Evolutionary conservation across 768 basidiomycete genomes (phyloP).

Genomic region (Asterophora parasitica): DNA sequence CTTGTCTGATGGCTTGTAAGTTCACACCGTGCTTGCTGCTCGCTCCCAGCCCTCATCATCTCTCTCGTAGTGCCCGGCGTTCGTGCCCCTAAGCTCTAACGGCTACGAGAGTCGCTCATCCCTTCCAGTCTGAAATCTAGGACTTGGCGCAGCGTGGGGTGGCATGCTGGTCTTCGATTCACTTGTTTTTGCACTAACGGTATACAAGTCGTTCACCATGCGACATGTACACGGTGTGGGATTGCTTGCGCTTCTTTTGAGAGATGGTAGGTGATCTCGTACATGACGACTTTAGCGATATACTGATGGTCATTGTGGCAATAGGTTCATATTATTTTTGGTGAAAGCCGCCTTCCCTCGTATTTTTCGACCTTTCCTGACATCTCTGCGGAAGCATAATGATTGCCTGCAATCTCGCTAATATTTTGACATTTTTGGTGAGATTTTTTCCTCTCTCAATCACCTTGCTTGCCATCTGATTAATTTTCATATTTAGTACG

Average conservation of each 20-base stretch:
- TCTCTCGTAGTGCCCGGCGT: conserved; percentile 5
- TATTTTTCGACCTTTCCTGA: not conserved
- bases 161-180: conserved; percentile 38
- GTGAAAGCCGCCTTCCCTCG: conserved; percentile 14
- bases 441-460: conserved; percentile 5
- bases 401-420: conserved; percentile 29
- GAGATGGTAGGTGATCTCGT: conserved; percentile 29
- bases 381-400: conserved; percentile 25
- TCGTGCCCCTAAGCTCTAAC: not conserved
- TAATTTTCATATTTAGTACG: conserved; percentile 22
- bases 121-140: conserved; percentile 13
- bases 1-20: conserved; percentile 21
- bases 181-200: conserved; percentile 35
- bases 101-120: not conserved
- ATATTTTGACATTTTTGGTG: conserved; percentile 36
- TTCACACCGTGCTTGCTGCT: not conserved
- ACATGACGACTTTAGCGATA: not conserved
- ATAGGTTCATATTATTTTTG: conserved; percentile 36
- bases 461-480: not conserved
- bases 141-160: conserved; percentile 31
- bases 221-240: conserved; percentile 18
- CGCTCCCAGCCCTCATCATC: not conserved
- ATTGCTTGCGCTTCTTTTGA: conserved; percentile 30
- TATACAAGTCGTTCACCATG: conserved; percentile 32
- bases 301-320: not conserved